These are phyloP conservation scores for Blastobotrys attinorum DNA, from an alignment of 805 yeast species.

Conservation along the genomic window DNA sequence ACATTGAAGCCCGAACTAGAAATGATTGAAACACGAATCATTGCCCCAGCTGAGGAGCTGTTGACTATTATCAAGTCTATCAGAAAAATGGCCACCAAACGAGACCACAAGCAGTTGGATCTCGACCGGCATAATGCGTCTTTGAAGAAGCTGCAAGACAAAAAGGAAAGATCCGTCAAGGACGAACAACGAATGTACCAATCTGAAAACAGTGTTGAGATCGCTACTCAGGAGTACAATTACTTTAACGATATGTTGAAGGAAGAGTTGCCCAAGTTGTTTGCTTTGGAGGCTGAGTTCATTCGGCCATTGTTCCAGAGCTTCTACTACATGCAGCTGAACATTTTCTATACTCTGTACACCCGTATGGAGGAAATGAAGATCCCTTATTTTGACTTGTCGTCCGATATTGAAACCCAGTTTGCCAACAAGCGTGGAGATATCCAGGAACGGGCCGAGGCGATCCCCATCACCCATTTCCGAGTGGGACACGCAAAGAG, in stretches of 20 bases:
- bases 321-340: conserved; percentile 95
- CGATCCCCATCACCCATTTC: conserved; percentile 84
- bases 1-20: conserved; percentile 88
- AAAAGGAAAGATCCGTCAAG: conserved; percentile 75
- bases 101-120: conserved; percentile 93
- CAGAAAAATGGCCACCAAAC: conserved; percentile 89
- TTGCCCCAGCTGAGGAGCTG: conserved; percentile 86
- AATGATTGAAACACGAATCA: conserved; percentile 81
- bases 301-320: conserved; percentile 91
- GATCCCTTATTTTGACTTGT: conserved; percentile 89
- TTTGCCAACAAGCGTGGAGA: conserved; percentile 79
- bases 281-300: conserved; percentile 82
- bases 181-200: conserved; percentile 87
- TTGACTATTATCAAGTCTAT: conserved; percentile 72
- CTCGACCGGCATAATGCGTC: conserved; percentile 75
- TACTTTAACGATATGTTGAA: conserved; percentile 94
- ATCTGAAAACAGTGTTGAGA: conserved; percentile 80
- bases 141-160: conserved; percentile 64
- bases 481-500: conserved; percentile 80
- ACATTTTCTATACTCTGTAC: conserved; percentile 88
- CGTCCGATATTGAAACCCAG: conserved; percentile 75
- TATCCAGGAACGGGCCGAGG: conserved; percentile 82
- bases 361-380: conserved; percentile 91
- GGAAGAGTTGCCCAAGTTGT: conserved; percentile 79
- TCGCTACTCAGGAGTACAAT: conserved; percentile 93